Percentiles rank a stretch among this genome's conserved stretches.
Evolutionary conservation across 2,329 filamentous ascomycete genomes (phyloP).

Genomic region (Coleophoma eucalyptorum): DNA sequence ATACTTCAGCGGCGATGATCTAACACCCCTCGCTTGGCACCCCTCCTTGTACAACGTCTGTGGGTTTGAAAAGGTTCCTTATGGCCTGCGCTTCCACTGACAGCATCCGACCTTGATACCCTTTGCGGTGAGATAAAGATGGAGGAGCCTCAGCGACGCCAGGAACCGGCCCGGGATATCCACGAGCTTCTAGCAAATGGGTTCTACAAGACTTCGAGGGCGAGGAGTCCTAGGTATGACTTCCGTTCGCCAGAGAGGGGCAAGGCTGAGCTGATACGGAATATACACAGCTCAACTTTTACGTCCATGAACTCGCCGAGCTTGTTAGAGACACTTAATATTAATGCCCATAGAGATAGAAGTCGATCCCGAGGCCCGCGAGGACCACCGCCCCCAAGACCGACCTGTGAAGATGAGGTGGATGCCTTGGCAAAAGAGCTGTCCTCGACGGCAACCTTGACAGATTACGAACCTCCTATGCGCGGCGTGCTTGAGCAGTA

Average conservation of each 20-base stretch:
- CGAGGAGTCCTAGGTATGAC: constrained; percentile 26
- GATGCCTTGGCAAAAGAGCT: constrained; percentile 60
- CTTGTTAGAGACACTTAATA: neutral
- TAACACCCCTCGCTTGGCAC: too few relatives aligned
- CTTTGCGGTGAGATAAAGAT: constrained; percentile 1
- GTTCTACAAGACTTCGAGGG: constrained; percentile 45
- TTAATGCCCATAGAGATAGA: constrained; percentile 5
- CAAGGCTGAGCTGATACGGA: constrained; percentile 13
- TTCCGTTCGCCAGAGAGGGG: neutral
- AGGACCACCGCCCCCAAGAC: constrained; percentile 48
- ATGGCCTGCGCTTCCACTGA: neutral
- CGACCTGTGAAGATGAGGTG: constrained; percentile 67
- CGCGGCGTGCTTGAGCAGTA: constrained; percentile 66
- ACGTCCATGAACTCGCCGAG: neutral
- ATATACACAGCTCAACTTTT: constrained; percentile 1
- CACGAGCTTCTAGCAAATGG: constrained; percentile 44
- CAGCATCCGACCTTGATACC: neutral
- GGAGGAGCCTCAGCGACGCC: constrained; percentile 9
- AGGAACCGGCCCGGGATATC: constrained; percentile 33
- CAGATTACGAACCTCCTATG: constrained; percentile 50
- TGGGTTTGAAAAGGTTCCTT: neutral
- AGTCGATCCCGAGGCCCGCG: constrained; percentile 14
- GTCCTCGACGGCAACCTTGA: constrained; percentile 20
- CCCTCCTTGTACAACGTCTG: too few relatives aligned
- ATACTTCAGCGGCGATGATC: too few relatives aligned